Base-by-base conservation (phyloP, 192 early-diverging fungal genomes). In the Coemansia interrupta region DNA sequence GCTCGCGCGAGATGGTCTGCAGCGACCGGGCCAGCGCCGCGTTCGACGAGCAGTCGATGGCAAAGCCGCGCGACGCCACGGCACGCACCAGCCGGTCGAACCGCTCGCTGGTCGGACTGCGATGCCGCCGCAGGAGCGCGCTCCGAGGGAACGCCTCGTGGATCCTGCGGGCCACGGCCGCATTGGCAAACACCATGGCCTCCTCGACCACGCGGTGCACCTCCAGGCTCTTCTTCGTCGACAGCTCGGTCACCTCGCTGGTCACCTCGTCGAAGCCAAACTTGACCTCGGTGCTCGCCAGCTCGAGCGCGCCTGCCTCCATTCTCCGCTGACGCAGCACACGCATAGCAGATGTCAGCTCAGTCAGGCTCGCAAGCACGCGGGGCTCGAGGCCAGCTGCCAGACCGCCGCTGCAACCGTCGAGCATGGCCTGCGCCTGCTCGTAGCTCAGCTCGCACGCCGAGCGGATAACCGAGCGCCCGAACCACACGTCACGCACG, bases 161-260 rank as follows among this genome's bases (percentile, higher is more conserved):
- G 26, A 89, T 81, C 20, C 80, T 56, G 9, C 82, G 66, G 13
- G 86, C 89, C 5, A 91, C 89, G 5, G 82, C 79, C 0, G 75
- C 56, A 55, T 91, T 91, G 32, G 89, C 89, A 61, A 89, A 73
- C 52, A 91, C 85, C 89, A 91, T 91, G 44, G 88, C 87, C 61
- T 91, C 89, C 40, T 87, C 89, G 22, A 91, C 84, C 13, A 89
- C 74, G 12, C 84, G 81, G 70, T 91, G 89, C 23, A 89, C 83
- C 56, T 87, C 86, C 58, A 88, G 62, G 3, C 79, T 73, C 39
- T 76, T 60, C 52, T 91, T 91, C 2, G 87, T 86, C 24, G 82
- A 42, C 36, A 87, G 77, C 53, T 88, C 88, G 1, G 84, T 74
- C 36, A 89, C 81, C n/a, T 74, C 80, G 14, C 77, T 72, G 20